Evolutionary conservation across 306 rosid genomes (phyloP).

Genomic region (Macrotyloma uniflorum): DNA sequence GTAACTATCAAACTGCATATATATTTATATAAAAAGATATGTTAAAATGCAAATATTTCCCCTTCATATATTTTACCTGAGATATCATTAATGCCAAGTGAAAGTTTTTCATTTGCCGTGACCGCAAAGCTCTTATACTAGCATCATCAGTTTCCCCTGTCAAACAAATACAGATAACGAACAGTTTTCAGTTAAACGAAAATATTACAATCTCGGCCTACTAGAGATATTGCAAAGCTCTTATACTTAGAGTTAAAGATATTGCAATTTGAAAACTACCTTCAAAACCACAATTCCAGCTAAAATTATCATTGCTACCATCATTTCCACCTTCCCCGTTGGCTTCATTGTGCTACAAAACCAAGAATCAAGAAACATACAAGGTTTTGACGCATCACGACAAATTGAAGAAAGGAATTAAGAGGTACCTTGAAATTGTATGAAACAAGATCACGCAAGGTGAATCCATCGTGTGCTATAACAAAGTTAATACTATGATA

Average conservation of each 20-base stretch:
- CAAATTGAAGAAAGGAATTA: conserved; percentile 18
- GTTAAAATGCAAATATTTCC: not conserved
- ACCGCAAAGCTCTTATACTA: conserved; percentile 62
- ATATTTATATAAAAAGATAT: not conserved
- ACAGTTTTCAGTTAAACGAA: conserved; percentile 12
- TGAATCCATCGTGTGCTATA: conserved; percentile 92
- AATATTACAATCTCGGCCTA: conserved; percentile 16
- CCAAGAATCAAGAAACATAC: conserved; percentile 41
- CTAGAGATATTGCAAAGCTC: too few species aligned
- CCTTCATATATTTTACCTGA: conserved; percentile 42
- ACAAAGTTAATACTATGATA: conserved; percentile 83
- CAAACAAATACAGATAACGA: conserved; percentile 23
- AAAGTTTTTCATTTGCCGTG: conserved; percentile 93
- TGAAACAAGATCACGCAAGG: conserved; percentile 85
- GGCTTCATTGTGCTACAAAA: conserved; percentile 90
- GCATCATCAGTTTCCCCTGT: conserved; percentile 83
- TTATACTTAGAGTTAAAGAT: too few species aligned
- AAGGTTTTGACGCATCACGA: conserved; percentile 13
- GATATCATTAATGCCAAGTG: conserved; percentile 90
- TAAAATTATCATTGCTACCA: conserved; percentile 81
- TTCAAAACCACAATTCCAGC: conserved; percentile 98
- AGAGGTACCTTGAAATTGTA: conserved; percentile 83
- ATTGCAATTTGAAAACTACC: conserved; percentile 56
- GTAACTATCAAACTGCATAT: conserved; percentile 9
- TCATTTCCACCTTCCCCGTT: conserved; percentile 97